Base-by-base conservation (phyloP, 305 asterid species). In the Plantago coronopus region DNA sequence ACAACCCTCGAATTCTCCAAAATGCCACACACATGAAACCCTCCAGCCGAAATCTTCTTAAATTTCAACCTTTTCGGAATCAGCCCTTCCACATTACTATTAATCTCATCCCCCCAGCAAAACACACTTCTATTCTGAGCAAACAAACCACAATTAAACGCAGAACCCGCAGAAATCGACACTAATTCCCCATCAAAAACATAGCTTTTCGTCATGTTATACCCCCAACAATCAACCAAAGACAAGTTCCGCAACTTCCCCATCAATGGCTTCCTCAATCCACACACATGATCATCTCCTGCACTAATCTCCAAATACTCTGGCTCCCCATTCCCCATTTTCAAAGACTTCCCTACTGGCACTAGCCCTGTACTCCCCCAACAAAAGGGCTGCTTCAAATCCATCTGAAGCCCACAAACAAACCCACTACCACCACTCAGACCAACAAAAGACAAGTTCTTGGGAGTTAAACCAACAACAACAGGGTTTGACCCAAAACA, bases 181-280 rank as follows among this genome's bases (percentile, higher is more conserved):
- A 76, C 88, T 78, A 87, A 78, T 82, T 77, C 86, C 65, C 88
- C 93, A 44, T 82, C 82, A 47, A 83, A 78, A 38, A 17, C 65
- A 59, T 81, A 78, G 42, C 74, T 82, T 46, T 69, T 72, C 0
- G 95, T 84, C 93, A 87, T 87, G 71, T 88, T 88, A 50, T 88
- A 88, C 4, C 96, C 96, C 96, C 96, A 88, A 15, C 96, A 88
- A 57, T 88, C 96, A 11, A 88, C 87, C 18, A 83, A 48, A 1
- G 96, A 81, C 25, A 79, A 66, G 64, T 85, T 81, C 47, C 89
- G 70, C 43, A 71, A 72, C 55, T 34, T 76, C 25, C 89, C 95
- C 82, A 62, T 72, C 51, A 85, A 76, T 57, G 96, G 96, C 47
- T 80, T 80, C 29, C 95, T 71, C 80, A 88, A 62, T 2, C 83